A percentile compares a stretch with the other conserved stretches of the same genome.
Conservation (phyloP, 768 basidiomycete genomes). For the Auriscalpium orientale region DNA sequence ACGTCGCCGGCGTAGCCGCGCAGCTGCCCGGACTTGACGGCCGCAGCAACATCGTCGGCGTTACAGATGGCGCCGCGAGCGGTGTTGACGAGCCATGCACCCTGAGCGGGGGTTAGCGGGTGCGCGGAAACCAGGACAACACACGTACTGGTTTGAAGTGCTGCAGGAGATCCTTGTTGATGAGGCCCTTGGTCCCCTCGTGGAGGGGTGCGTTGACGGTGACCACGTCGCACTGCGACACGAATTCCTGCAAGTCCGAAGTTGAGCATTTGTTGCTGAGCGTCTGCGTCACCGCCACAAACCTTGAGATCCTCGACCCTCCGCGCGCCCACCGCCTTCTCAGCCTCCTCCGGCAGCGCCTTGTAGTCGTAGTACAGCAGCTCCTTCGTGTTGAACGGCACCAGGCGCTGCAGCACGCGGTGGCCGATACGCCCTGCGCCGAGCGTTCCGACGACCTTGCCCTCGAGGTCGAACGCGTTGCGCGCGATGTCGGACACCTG, state of each 20-base stretch:
- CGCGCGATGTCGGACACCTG: slow-evolving; percentile 78
- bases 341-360: slow-evolving; percentile 62
- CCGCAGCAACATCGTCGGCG: slow-evolving; percentile 68
- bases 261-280: not conserved
- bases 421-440: slow-evolving; percentile 45
- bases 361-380: slow-evolving; percentile 85
- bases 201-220: slow-evolving; percentile 36
- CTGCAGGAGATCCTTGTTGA: slow-evolving; percentile 39
- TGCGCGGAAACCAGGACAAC: slow-evolving; percentile 1
- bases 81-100: slow-evolving; percentile 91
- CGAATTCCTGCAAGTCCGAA: not conserved
- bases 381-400: slow-evolving; percentile 84
- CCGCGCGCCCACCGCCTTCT: slow-evolving; percentile 56
- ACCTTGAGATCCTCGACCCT: slow-evolving; percentile 73
- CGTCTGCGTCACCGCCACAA: slow-evolving; percentile 21
- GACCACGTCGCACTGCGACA: slow-evolving; percentile 60
- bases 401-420: slow-evolving; percentile 41
- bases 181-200: not conserved
- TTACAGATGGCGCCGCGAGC: slow-evolving; percentile 88
- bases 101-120: slow-evolving; percentile 30
- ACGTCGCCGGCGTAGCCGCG: slow-evolving; percentile 25
- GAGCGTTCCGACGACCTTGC: slow-evolving; percentile 77
- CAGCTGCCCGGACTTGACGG: slow-evolving; percentile 69
- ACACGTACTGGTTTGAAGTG: slow-evolving; percentile 67
- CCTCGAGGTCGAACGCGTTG: slow-evolving; percentile 81